Evolutionary conservation across 176 grass and related monocot species (phyloP).

Genomic region (Saccharum officinarum): DNA sequence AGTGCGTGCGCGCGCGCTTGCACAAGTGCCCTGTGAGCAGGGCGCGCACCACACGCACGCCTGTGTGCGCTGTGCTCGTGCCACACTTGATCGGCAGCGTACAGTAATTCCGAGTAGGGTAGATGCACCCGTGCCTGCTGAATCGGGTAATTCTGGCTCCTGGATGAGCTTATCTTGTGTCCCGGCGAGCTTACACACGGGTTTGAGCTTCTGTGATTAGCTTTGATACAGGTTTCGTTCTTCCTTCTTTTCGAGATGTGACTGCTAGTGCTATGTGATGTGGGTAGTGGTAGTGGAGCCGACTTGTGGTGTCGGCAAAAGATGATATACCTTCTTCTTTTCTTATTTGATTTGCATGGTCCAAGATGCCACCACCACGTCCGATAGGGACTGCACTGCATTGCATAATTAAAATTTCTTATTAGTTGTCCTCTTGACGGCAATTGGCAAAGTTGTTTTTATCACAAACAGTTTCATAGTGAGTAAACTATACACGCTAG

Average conservation of each 20-base stretch:
- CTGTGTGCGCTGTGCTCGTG: not conserved
- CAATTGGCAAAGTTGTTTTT: not conserved
- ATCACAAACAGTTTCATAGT: not conserved
- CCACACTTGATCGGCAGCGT: not conserved
- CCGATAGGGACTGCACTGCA: not conserved
- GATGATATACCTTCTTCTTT: not conserved
- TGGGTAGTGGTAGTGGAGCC: constrained; percentile 24
- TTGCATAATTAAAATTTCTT: not conserved
- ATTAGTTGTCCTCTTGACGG: not conserved
- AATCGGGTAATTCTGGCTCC: not conserved
- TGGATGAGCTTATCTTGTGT: not conserved
- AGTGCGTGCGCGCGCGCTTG: not conserved
- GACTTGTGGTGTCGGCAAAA: not conserved
- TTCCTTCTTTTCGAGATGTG: not conserved
- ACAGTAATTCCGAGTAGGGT: not conserved
- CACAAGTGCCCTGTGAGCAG: not conserved
- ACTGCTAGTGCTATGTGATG: not conserved
- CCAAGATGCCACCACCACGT: not conserved
- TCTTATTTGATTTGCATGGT: not conserved
- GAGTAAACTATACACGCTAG: not conserved
- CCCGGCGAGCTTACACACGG: not conserved
- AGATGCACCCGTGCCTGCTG: not conserved
- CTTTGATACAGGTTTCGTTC: not conserved
- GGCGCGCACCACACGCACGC: not conserved
- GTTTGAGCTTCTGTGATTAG: not conserved